Evolutionary conservation across 2,329 filamentous ascomycete species (phyloP).

Genomic region (Fusarium beomiforme): DNA sequence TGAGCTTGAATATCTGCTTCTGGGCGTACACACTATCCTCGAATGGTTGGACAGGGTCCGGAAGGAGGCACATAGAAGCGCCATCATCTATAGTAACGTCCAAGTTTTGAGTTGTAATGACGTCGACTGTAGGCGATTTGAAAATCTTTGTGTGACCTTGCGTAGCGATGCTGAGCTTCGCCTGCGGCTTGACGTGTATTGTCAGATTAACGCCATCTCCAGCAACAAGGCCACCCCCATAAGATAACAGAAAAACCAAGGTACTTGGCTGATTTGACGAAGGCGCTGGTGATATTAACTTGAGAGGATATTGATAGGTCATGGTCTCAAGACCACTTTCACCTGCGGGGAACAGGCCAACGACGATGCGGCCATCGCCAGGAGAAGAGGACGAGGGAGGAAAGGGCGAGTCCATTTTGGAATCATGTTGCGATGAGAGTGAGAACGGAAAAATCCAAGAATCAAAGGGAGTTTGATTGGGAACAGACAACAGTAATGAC

Average conservation of each 20-base stretch:
- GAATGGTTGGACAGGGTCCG: conserved; percentile 94
- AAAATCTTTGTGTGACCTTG: conserved; percentile 96
- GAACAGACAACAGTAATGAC: conserved; percentile 1
- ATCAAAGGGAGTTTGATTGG: background rate
- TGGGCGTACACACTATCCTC: conserved; percentile 86
- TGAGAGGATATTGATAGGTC: conserved; percentile 93
- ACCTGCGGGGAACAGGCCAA: conserved; percentile 75
- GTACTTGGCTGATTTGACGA: conserved; percentile 72
- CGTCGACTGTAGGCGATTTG: conserved; percentile 71
- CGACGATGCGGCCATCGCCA: conserved; percentile 81
- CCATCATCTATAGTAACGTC: conserved; percentile 59
- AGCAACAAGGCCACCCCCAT: conserved; percentile 91
- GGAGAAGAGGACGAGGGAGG: conserved; percentile 76
- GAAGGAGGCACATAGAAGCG: conserved; percentile 74
- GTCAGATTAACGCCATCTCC: conserved; percentile 83
- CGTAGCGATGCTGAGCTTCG: conserved; percentile 74
- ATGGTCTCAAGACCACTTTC: conserved; percentile 78
- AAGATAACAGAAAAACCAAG: conserved; percentile 90
- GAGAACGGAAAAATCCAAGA: background rate
- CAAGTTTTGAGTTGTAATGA: conserved; percentile 68
- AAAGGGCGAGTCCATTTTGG: conserved; percentile 74
- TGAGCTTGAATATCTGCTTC: conserved; percentile 77
- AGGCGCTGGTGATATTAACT: conserved; percentile 84
- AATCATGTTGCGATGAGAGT: conserved; percentile 33
- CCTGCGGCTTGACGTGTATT: conserved; percentile 70